phyloP scores from a whole-genome alignment of 106 monocot species.

The Dioscorea dumetorum region DNA sequence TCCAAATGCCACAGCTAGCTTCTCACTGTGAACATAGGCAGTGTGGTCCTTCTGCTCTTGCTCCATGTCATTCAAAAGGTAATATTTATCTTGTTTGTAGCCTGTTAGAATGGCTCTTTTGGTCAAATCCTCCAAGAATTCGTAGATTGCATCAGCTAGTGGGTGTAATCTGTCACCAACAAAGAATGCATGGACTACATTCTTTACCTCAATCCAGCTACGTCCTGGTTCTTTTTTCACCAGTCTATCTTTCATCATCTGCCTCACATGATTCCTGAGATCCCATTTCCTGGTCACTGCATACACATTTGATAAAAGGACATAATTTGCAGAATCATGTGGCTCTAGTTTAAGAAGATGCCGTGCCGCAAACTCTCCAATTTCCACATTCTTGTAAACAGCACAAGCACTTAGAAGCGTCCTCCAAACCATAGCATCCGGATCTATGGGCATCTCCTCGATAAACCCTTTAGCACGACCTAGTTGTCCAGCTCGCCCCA shows the following conservation, averaged over 20 bases:
- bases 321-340: constrained; percentile 72
- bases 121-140: constrained; percentile 46
- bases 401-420: constrained; percentile 77
- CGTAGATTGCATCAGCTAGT: constrained; percentile 38
- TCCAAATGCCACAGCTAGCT: constrained; percentile 77
- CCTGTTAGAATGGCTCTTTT: constrained; percentile 34
- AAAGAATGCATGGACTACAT: constrained; percentile 51
- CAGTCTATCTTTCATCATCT: constrained; percentile 65
- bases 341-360: constrained; percentile 67
- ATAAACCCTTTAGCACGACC: constrained; percentile 50
- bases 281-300: constrained; percentile 49
- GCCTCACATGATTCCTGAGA: constrained; percentile 36
- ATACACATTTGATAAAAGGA: constrained; percentile 79
- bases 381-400: constrained; percentile 66
- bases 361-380: constrained; percentile 64
- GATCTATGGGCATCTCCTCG: constrained; percentile 48
- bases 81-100: constrained; percentile 54
- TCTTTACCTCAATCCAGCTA: constrained; percentile 70
- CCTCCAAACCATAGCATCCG: constrained; percentile 78
- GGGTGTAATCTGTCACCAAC: constrained; percentile 55
- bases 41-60: constrained; percentile 45
- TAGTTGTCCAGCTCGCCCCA: constrained; percentile 71
- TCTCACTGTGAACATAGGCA: constrained; percentile 66
- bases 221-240: constrained; percentile 77
- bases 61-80: constrained; percentile 49